phyloP scores from a whole-genome alignment of 108 stramenopile species.

The Epipyxis sp. region DNA sequence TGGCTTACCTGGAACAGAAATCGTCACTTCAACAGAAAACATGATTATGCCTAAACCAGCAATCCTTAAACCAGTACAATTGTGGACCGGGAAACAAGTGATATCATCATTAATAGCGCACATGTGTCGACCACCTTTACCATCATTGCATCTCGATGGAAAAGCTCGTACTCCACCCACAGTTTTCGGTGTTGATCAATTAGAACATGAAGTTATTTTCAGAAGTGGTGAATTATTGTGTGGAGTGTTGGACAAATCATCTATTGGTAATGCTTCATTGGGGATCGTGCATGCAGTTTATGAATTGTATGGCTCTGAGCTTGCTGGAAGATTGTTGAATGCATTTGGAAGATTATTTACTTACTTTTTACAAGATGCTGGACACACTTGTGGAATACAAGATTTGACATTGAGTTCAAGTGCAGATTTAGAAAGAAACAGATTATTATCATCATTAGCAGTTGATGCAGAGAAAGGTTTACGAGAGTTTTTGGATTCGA shows the following conservation, averaged over 20 bases:
- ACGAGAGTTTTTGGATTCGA: background rate
- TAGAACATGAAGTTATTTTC: constrained; percentile 84
- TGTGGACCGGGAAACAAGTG: constrained; percentile 63
- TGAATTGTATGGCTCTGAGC: constrained; percentile 86
- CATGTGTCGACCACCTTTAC: constrained; percentile 35
- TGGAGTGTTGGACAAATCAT: constrained; percentile 94
- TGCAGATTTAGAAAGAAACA: constrained; percentile 70
- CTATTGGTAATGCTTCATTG: constrained; percentile 76
- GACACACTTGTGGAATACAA: constrained; percentile 94
- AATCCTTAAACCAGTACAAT: constrained; percentile 72
- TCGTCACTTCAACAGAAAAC: constrained; percentile 63
- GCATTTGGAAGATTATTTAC: constrained; percentile 92
- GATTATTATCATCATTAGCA: constrained; percentile 47
- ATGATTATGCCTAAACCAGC: constrained; percentile 89
- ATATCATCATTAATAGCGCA: constrained; percentile 63
- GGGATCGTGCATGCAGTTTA: constrained; percentile 92
- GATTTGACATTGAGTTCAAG: constrained; percentile 81
- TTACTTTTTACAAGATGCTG: constrained; percentile 81
- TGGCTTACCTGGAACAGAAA: constrained; percentile 81
- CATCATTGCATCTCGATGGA: constrained; percentile 57
- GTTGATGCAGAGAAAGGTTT: background rate
- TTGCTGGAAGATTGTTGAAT: constrained; percentile 80
- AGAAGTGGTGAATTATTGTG: constrained; percentile 82
- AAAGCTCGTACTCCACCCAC: constrained; percentile 84
- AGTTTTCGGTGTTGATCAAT: constrained; percentile 75